Conservation (phyloP, 306 rosid genomes). For the Acacia melanoxylon region DNA sequence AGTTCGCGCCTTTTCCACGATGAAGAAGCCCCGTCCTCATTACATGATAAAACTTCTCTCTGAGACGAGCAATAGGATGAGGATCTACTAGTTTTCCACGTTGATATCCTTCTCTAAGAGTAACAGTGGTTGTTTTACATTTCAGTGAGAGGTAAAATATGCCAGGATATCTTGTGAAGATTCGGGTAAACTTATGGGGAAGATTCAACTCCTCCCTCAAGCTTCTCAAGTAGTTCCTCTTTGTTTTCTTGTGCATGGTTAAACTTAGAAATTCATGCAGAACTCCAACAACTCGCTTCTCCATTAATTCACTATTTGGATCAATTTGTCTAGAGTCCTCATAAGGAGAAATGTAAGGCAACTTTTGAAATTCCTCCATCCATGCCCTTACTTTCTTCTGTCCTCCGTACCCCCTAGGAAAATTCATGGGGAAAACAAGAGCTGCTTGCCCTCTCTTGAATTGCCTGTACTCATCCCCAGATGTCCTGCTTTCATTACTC, state of each 20-base stretch:
- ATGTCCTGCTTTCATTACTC: conserved; percentile 47
- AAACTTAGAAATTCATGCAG: conserved; percentile 81
- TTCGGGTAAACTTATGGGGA: conserved; percentile 82
- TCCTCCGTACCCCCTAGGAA: conserved; percentile 86
- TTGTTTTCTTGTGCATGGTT: conserved; percentile 86
- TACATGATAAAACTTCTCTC: conserved; percentile 77
- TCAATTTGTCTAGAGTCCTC: conserved; percentile 63
- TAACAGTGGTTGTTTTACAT: conserved; percentile 83
- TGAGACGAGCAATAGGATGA: conserved; percentile 65
- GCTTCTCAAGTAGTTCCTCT: conserved; percentile 81
- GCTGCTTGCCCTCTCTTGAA: conserved; percentile 70
- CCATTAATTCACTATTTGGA: conserved; percentile 90
- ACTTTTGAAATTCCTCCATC: conserved; percentile 94
- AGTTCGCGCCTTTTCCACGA: conserved; percentile 59
- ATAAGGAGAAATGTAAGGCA: conserved; percentile 85
- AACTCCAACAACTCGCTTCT: conserved; percentile 89
- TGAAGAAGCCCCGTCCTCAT: conserved; percentile 85
- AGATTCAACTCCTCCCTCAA: conserved; percentile 87
- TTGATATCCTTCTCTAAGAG: conserved; percentile 75
- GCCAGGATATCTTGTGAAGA: conserved; percentile 85
- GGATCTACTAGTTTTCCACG: conserved; percentile 76
- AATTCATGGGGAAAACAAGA: conserved; percentile 72
- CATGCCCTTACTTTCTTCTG: conserved; percentile 79
- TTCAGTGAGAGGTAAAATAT: conserved; percentile 83
- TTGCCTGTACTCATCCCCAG: conserved; percentile 59